phyloP scores from a whole-genome alignment of 371 early-diverging fungal species.

The Capillidium heterosporum region DNA sequence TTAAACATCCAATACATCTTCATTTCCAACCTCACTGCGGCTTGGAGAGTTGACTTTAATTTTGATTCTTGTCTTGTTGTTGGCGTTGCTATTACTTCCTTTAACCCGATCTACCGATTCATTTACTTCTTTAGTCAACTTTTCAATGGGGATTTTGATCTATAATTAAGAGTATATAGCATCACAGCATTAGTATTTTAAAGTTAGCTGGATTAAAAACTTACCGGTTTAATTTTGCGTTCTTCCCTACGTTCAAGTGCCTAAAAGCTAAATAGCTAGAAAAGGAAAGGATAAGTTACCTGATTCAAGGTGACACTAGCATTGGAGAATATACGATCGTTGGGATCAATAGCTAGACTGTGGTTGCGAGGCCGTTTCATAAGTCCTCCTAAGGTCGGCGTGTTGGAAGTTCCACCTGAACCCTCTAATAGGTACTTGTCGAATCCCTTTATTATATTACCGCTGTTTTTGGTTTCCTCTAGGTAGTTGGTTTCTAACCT shows the following conservation, averaged over 20 bases:
- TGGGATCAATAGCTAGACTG: not conserved
- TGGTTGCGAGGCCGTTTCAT: not conserved
- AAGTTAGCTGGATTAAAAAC: not conserved
- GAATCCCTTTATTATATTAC: slow-evolving; percentile 4
- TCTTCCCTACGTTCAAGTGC: not conserved
- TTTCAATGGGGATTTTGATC: no score
- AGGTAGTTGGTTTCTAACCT: slow-evolving; percentile 3
- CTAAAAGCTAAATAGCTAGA: not conserved
- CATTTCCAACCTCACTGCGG: no score
- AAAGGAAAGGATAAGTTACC: not conserved
- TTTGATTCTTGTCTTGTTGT: no score
- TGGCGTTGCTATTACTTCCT: no score
- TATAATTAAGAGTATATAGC: no score
- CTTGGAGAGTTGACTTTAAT: no score
- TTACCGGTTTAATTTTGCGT: not conserved
- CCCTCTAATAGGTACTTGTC: slow-evolving; percentile 1
- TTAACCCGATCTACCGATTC: no score
- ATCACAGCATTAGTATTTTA: no score
- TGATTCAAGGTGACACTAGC: not conserved
- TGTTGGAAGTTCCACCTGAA: not conserved
- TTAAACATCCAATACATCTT: no score
- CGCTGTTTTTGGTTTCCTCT: not conserved
- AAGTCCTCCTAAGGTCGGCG: not conserved
- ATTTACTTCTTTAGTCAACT: no score
- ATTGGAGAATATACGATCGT: slow-evolving; percentile 1